Conservation (phyloP, 2,329 filamentous ascomycete genomes). For the Pseudopithomyces maydicus region DNA sequence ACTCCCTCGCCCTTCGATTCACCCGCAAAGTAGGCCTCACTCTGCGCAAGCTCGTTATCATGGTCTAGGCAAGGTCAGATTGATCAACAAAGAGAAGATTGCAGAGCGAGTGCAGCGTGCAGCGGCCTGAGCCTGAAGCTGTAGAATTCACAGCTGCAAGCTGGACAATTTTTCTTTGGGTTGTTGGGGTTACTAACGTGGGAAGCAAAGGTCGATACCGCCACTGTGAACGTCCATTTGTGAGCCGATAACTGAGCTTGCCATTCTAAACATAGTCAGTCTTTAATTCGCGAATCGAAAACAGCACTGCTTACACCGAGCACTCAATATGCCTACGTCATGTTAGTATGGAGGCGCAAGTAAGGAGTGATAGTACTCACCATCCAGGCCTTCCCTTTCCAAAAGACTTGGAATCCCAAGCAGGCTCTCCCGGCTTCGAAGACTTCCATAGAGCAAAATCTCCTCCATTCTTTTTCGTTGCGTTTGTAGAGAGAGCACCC, state of each 20-base stretch:
- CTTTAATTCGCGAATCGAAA: too few relatives aligned
- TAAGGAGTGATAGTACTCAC: conserved; percentile 38
- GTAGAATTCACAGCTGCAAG: too few relatives aligned
- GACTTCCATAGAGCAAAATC: conserved; percentile 96
- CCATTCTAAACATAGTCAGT: conserved; percentile 61
- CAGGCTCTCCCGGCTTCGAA: conserved; percentile 88
- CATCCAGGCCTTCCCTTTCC: conserved; percentile 87
- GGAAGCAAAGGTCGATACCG: conserved; percentile 86
- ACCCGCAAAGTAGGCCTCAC: conserved; percentile 78
- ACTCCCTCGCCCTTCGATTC: conserved; percentile 48
- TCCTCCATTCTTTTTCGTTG: conserved; percentile 69
- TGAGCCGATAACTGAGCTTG: conserved; percentile 81
- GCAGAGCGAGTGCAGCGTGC: too few relatives aligned
- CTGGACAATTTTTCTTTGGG: too few relatives aligned
- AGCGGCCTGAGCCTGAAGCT: too few relatives aligned
- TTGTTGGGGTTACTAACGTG: conserved; percentile 51
- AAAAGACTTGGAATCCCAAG: conserved; percentile 81
- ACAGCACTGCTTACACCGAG: conserved; percentile 60
- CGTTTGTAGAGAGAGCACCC: conserved; percentile 69
- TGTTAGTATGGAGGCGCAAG: too few relatives aligned
- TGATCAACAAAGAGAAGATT: too few relatives aligned
- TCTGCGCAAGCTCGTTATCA: conserved; percentile 87
- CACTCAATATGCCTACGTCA: conserved; percentile 77
- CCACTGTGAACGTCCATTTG: conserved; percentile 93
- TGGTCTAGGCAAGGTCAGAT: conserved; percentile 41